phyloP scores from a whole-genome alignment of 2,329 filamentous ascomycete genomes.

The Neobulgaria alba region DNA sequence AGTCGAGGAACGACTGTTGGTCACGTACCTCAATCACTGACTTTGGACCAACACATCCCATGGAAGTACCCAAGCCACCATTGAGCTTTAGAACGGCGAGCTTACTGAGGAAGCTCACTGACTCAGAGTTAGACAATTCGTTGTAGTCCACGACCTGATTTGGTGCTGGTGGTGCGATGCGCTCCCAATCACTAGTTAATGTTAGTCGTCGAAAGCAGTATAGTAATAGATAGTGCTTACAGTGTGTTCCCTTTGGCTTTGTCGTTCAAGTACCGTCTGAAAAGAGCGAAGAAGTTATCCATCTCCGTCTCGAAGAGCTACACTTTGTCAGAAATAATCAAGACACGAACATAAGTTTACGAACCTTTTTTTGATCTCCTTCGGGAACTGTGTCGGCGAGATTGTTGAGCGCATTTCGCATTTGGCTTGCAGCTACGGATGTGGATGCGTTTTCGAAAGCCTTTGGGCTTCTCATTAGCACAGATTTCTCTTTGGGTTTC shows the following conservation, averaged over 20 bases:
- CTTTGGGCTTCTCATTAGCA: no score
- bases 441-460: constrained; percentile 99
- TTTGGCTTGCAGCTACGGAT: constrained; percentile 94
- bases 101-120: constrained; percentile 92
- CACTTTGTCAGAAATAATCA: constrained; percentile 13
- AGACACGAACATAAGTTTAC: constrained; percentile 14
- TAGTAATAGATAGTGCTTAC: constrained; percentile 36
- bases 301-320: constrained; percentile 97
- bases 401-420: constrained; percentile 94
- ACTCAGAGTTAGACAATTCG: constrained; percentile 79
- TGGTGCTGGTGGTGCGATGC: constrained; percentile 86
- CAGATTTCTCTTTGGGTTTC: constrained; percentile 8
- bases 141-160: constrained; percentile 95
- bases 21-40: constrained; percentile 99
- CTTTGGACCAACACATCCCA: constrained; percentile 99
- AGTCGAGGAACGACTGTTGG: constrained; percentile 99
- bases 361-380: constrained; percentile 72
- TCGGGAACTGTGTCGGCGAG: constrained; percentile 86
- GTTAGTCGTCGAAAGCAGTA: constrained; percentile 18
- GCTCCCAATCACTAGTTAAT: constrained; percentile 74
- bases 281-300: constrained; percentile 99
- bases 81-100: constrained; percentile 98
- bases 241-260: constrained; percentile 95
- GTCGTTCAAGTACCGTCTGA: constrained; percentile 96
- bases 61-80: constrained; percentile 96